A percentile compares a stretch with the other conserved stretches of the same genome.
Evolutionary conservation across 176 grass and related monocot species (phyloP).

Genomic region (Avena insularis): DNA sequence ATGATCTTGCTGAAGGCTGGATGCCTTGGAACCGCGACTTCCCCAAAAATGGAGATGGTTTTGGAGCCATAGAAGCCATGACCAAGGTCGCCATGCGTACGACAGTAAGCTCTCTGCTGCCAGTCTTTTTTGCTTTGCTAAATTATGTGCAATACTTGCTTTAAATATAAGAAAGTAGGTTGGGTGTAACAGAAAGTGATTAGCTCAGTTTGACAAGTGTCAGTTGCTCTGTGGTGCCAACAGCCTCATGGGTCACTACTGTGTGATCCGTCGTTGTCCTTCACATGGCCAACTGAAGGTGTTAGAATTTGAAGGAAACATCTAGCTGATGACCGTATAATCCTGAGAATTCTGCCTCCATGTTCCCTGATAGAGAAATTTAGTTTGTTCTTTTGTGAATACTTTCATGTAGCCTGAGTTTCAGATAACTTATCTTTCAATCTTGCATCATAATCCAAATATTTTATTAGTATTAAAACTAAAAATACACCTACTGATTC

Average conservation of each 20-base stretch:
- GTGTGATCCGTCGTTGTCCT: constrained; percentile 25
- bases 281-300: constrained; percentile 38
- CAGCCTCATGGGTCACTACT: constrained; percentile 19
- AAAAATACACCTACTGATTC: neutral
- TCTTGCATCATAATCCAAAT: neutral
- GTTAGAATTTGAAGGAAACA: constrained; percentile 47
- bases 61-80: constrained; percentile 43
- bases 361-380: constrained; percentile 19
- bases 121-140: constrained; percentile 25
- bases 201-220: constrained; percentile 41
- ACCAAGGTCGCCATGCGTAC: constrained; percentile 12
- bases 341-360: neutral
- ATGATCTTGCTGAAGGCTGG: constrained; percentile 23
- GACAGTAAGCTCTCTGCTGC: constrained; percentile 19
- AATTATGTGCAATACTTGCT: neutral
- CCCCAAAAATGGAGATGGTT: constrained; percentile 39
- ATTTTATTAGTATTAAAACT: neutral
- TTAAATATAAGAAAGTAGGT: constrained; percentile 44
- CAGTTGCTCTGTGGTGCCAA: constrained; percentile 34
- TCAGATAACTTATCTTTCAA: neutral
- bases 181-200: constrained; percentile 34
- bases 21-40: neutral
- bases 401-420: neutral
- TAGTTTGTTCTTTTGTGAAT: neutral
- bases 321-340: constrained; percentile 48